Base-by-base conservation (phyloP, 768 basidiomycete species). In the Agaricus subrufescens region DNA sequence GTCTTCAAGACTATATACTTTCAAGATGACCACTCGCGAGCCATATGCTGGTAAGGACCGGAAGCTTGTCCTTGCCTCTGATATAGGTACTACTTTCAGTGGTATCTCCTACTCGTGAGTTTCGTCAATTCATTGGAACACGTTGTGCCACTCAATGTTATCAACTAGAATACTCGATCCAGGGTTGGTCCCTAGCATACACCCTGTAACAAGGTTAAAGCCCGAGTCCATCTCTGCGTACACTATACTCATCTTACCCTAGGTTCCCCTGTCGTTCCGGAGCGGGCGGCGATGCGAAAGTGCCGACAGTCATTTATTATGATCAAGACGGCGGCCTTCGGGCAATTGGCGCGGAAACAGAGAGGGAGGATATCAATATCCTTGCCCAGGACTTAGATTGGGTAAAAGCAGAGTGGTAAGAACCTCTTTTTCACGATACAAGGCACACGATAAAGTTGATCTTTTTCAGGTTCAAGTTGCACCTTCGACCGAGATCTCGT, bases 301-400 rank as follows among this genome's bases (percentile, higher is more conserved):
- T 81, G 39, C 80, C 77, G 1, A 75, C 77, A 0, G 62, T 78
- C 23, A 52, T 81, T 23, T 76, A 75, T 50, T 81, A 81, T 59
- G 78, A 77, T 51, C 44, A 57, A 7, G 54, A 67, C 15, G 79
- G 76, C 2, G 31, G 25, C 1, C 65, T 73, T 3, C 69, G 61
- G 25, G 79, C 78, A 0, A 64, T 71, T 10, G 80, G 80, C 0
- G 77, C 76, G 0, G 77, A 79, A 56, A 74, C 79, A 3, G 52
- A 66, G 14, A 63, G 68, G 23, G 76, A 75, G 50, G 68, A 66
- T 37, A 63, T 67, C 3, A 60, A 70, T 3, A 74, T 73, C 42
- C 59, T 30, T 50, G 78, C 77, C 7, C 71, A 73, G n/a, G 75
- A 78, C 0, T 69, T 75, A 49, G 72, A 68, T 47, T 81, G 77